Evolutionary conservation across 78 protist genomes (phyloP).

Genomic region (Cavenderia fasciculata): DNA sequence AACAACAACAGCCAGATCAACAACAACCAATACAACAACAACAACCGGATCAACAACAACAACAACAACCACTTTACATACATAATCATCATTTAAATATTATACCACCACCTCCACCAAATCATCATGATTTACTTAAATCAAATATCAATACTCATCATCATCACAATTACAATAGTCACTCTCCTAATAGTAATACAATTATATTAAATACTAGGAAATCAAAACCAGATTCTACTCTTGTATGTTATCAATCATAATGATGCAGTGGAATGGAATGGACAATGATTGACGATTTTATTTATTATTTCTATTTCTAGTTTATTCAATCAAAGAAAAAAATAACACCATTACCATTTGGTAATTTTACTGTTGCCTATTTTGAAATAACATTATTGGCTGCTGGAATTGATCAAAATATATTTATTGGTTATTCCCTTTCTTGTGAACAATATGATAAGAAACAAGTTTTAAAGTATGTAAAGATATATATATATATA

Average conservation of each 20-base stretch:
- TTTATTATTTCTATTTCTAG: background rate
- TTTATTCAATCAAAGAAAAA: background rate
- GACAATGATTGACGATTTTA: background rate
- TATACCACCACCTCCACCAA: no score
- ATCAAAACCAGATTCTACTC: slow-evolving; percentile 5
- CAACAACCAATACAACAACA: background rate
- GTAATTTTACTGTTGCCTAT: background rate
- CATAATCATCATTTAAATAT: no score
- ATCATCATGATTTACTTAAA: no score
- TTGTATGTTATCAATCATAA: background rate
- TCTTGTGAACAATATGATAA: slow-evolving; percentile 2
- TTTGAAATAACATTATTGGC: background rate
- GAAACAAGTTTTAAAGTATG: slow-evolving; percentile 1
- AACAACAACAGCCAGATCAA: background rate
- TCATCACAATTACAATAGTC: background rate
- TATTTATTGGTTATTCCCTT: slow-evolving; percentile 11
- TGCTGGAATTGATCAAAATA: background rate
- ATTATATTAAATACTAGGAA: background rate
- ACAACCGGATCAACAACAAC: background rate
- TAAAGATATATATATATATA: no score
- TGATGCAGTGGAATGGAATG: no score
- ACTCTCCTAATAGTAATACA: background rate
- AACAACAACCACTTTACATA: background rate
- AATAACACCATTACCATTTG: slow-evolving; percentile 2
- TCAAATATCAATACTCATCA: no score